phyloP scores from a whole-genome alignment of 495 filamentous ascomycete species.

The Daldinia vernicosa region DNA sequence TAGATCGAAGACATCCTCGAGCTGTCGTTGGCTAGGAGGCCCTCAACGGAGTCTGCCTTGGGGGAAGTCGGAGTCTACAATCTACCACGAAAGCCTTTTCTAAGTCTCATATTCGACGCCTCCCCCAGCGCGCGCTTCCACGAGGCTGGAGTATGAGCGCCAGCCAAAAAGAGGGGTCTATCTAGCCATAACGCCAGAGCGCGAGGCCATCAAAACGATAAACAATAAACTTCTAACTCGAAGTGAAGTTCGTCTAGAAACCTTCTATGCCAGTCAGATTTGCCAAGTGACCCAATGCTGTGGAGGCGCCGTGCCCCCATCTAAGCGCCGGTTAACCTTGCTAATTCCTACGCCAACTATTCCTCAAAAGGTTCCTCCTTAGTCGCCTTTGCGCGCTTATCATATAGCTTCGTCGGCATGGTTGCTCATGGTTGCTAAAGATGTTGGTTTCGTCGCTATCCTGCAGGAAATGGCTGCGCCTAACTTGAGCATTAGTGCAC shows the following conservation, averaged over 20 bases:
- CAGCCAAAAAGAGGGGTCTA: conserved; percentile 22
- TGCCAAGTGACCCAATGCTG: conserved; percentile 29
- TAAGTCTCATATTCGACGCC: conserved; percentile 21
- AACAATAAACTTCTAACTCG: conserved; percentile 17
- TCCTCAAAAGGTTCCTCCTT: conserved; percentile 18
- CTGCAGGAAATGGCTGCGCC: conserved; percentile 19
- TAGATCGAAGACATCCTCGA: conserved; percentile 29
- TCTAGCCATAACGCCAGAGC: conserved; percentile 3
- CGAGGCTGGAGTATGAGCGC: conserved; percentile 17
- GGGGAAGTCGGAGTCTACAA: conserved; percentile 18
- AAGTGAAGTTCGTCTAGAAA: conserved; percentile 33
- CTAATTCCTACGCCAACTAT: conserved; percentile 24
- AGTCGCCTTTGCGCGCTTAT: conserved; percentile 35
- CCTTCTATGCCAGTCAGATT: conserved; percentile 42
- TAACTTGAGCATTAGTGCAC: conserved; percentile 13
- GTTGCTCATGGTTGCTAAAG: conserved; percentile 2
- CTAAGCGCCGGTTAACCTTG: conserved; percentile 35
- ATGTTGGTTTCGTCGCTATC: conserved; percentile 7
- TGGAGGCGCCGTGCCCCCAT: conserved; percentile 31
- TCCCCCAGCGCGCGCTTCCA: conserved; percentile 38
- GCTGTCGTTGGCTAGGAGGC: conserved; percentile 31
- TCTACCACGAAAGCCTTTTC: conserved; percentile 13
- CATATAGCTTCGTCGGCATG: conserved; percentile 16
- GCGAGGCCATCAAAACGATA: conserved; percentile 13
- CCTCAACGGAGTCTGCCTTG: conserved; percentile 29